phyloP scores from a whole-genome alignment of 2,329 filamentous ascomycete species.

The Penicillium sp. region DNA sequence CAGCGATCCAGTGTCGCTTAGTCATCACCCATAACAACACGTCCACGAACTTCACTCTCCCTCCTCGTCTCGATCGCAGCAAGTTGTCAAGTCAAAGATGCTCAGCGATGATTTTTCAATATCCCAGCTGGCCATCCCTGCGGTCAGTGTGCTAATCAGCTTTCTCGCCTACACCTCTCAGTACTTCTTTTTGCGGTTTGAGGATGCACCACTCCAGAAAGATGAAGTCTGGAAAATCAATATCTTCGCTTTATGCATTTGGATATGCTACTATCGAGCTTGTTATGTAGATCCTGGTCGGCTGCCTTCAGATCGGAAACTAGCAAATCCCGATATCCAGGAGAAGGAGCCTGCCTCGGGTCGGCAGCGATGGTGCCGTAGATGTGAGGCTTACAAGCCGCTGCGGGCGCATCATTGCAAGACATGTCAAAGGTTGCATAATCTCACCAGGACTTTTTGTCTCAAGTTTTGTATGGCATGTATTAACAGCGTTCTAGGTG shows the following conservation, averaged over 20 bases:
- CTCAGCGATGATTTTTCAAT: conserved; percentile 27
- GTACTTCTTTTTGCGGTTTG: conserved; percentile 55
- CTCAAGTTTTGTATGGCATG: not conserved
- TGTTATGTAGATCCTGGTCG: conserved; percentile 60
- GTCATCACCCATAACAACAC: conserved; percentile 22
- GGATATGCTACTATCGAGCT: conserved; percentile 60
- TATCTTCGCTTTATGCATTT: conserved; percentile 53
- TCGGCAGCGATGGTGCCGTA: conserved; percentile 59
- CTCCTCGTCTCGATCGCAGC: not conserved
- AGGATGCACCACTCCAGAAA: conserved; percentile 53
- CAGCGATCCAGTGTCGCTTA: conserved; percentile 5
- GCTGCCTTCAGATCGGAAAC: conserved; percentile 49
- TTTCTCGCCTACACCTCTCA: conserved; percentile 63
- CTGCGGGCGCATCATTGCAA: conserved; percentile 67
- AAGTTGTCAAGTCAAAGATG: conserved; percentile 22
- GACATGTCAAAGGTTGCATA: conserved; percentile 56
- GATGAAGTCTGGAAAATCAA: conserved; percentile 58
- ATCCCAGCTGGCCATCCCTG: conserved; percentile 53
- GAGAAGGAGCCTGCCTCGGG: conserved; percentile 22
- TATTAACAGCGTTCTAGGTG: conserved; percentile 46
- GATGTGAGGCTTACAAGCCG: conserved; percentile 62
- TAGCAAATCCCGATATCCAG: conserved; percentile 16
- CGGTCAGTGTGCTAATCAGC: conserved; percentile 54
- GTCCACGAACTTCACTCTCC: conserved; percentile 1
- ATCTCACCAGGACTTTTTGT: not conserved